Conservation (phyloP, 2,329 filamentous ascomycete species). For the Salinomyces thailandicus region DNA sequence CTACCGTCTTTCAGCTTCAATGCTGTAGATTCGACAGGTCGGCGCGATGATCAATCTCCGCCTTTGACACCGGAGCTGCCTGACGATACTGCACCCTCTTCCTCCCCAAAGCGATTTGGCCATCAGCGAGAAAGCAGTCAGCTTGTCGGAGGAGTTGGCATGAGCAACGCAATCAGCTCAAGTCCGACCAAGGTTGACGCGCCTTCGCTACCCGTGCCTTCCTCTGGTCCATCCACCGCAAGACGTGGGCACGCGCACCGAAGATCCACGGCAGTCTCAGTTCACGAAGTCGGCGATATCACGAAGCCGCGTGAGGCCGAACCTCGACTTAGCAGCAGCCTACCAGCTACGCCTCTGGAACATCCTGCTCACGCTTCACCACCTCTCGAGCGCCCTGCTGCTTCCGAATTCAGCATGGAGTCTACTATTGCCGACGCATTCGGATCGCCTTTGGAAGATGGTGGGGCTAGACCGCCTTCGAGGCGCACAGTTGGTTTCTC, state of each 20-base stretch:
- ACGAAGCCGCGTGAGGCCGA: conserved; percentile 39
- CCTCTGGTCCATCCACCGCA: conserved; percentile 40
- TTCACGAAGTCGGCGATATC: conserved; percentile 63
- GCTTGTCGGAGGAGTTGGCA: conserved; percentile 60
- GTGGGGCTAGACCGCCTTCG: conserved; percentile 31
- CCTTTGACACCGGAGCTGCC: conserved; percentile 28
- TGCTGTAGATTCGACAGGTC: conserved; percentile 29
- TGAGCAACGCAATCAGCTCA: conserved; percentile 51
- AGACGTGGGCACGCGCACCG: conserved; percentile 68
- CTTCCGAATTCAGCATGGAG: conserved; percentile 1
- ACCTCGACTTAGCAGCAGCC: conserved; percentile 21
- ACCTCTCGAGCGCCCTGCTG: background rate
- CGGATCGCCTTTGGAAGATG: conserved; percentile 1
- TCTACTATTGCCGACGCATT: conserved; percentile 8
- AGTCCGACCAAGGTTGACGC: conserved; percentile 58
- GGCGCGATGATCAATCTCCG: conserved; percentile 23
- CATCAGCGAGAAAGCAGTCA: conserved; percentile 75
- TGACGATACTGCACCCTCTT: conserved; percentile 29
- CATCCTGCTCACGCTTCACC: conserved; percentile 6
- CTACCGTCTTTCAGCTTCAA: conserved; percentile 42
- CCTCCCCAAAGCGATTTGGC: conserved; percentile 44
- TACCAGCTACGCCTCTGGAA: conserved; percentile 27
- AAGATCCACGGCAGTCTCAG: conserved; percentile 71
- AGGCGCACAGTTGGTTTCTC: conserved; percentile 70
- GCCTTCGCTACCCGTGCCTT: conserved; percentile 41